Evolutionary conservation across 768 basidiomycete species (phyloP).

Genomic region (Suillus hirtellus): DNA sequence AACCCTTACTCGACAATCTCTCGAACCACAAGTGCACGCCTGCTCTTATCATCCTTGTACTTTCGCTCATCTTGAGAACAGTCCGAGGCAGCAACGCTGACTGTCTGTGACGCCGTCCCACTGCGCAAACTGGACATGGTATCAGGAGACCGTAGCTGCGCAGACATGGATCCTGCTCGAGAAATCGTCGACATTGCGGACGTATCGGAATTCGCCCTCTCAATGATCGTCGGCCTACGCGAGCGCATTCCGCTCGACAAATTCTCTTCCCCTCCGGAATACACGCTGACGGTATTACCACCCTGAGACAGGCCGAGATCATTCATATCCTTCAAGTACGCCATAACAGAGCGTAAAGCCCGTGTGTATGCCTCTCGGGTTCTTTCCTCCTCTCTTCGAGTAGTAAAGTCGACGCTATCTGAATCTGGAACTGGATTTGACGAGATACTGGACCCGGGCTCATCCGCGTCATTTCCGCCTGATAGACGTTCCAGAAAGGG

Average conservation of each 20-base stretch:
- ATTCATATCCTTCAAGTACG: slow-evolving; percentile 94
- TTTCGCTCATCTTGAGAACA: slow-evolving; percentile 81
- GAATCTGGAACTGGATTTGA: slow-evolving; percentile 48
- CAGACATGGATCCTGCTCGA: slow-evolving; percentile 48
- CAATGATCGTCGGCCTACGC: slow-evolving; percentile 68
- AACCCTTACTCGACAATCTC: slow-evolving; percentile 87
- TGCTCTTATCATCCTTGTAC: slow-evolving; percentile 88
- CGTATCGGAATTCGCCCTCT: slow-evolving; percentile 33
- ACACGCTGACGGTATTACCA: slow-evolving; percentile 53
- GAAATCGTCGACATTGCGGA: slow-evolving; percentile 52
- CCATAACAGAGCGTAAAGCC: slow-evolving; percentile 90
- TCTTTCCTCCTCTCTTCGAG: slow-evolving; percentile 70
- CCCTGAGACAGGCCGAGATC: slow-evolving; percentile 76
- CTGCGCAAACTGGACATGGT: slow-evolving; percentile 61
- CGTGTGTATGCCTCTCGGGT: slow-evolving; percentile 71
- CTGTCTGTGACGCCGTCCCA: slow-evolving; percentile 60
- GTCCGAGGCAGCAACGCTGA: slow-evolving; percentile 73
- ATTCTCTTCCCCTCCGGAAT: slow-evolving; percentile 53
- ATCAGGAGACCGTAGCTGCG: slow-evolving; percentile 66
- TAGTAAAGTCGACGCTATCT: slow-evolving; percentile 42
- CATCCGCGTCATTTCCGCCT: slow-evolving; percentile 38
- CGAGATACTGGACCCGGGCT: slow-evolving; percentile 27
- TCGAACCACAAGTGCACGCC: slow-evolving; percentile 78
- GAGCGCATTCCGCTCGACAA: slow-evolving; percentile 41
- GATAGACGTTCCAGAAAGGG: slow-evolving; percentile 56